phyloP scores from a whole-genome alignment of 352 stramenopile genomes.

The Halophytophthora batemanensis region DNA sequence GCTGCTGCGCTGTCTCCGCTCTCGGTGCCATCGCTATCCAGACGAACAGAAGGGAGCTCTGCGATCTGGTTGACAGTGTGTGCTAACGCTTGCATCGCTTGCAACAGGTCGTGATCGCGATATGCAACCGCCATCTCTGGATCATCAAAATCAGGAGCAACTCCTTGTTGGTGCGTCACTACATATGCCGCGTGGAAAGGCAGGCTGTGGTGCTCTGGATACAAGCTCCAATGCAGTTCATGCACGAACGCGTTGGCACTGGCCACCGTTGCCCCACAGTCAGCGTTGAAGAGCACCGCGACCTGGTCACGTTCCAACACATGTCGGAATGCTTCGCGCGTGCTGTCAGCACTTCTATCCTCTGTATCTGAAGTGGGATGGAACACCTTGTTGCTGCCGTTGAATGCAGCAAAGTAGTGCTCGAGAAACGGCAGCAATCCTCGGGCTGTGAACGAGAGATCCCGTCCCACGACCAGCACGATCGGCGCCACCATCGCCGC shows the following conservation, averaged over 20 bases:
- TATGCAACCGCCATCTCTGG: background rate
- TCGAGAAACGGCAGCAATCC: constrained; percentile 16
- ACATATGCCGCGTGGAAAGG: constrained; percentile 27
- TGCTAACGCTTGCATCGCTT: constrained; percentile 19
- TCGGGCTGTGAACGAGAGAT: background rate
- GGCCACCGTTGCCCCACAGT: constrained; percentile 27
- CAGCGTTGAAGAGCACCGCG: constrained; percentile 26
- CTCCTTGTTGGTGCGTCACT: background rate
- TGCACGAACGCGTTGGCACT: constrained; percentile 28
- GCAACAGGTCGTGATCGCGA: constrained; percentile 27
- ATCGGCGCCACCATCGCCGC: constrained; percentile 12
- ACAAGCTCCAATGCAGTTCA: constrained; percentile 28
- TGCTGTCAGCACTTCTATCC: background rate
- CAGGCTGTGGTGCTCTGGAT: constrained; percentile 17
- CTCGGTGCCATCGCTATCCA: constrained; percentile 7
- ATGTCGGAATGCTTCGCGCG: constrained; percentile 11
- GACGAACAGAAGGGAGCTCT: constrained; percentile 7
- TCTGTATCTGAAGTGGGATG: background rate
- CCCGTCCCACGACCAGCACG: constrained; percentile 15
- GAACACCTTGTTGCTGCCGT: constrained; percentile 9
- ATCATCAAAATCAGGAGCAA: background rate
- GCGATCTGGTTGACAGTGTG: constrained; percentile 15
- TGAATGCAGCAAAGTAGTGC: constrained; percentile 26
- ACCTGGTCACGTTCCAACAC: constrained; percentile 14
- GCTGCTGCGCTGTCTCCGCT: constrained; percentile 14